Evolutionary conservation across 768 basidiomycete species (phyloP).

Genomic region (Naganishia kalamii): DNA sequence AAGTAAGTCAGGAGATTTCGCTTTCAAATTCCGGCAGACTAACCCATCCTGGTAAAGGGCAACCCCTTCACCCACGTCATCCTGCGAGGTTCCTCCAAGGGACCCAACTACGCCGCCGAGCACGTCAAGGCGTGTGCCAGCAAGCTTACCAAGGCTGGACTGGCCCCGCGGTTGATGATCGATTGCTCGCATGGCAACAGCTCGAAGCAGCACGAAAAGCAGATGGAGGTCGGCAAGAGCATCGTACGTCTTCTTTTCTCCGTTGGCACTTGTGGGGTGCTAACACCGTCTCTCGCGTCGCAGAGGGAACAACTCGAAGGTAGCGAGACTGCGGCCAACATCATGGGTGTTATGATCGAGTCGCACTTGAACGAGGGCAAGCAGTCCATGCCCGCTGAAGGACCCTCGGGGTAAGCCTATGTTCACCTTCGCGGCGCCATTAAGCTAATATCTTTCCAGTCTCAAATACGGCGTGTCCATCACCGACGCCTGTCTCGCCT

Average conservation of each 20-base stretch:
- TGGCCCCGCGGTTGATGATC: slow-evolving; percentile 75
- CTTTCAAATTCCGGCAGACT: background rate
- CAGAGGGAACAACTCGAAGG: slow-evolving; percentile 9
- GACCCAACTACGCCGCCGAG: slow-evolving; percentile 81
- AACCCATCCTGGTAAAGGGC: slow-evolving; percentile 48
- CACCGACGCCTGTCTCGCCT: slow-evolving; percentile 67
- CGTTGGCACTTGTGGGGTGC: slow-evolving; percentile 24
- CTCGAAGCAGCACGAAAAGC: slow-evolving; percentile 18
- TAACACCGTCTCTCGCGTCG: slow-evolving; percentile 21
- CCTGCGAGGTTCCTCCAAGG: slow-evolving; percentile 82
- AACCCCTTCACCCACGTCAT: slow-evolving; percentile 87
- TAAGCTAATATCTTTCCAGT: slow-evolving; percentile 50
- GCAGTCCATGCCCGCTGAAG: slow-evolving; percentile 28
- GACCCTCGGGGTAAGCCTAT: slow-evolving; percentile 51
- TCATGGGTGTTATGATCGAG: slow-evolving; percentile 94
- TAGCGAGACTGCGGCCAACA: slow-evolving; percentile 38
- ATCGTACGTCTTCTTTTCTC: background rate
- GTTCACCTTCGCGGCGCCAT: background rate
- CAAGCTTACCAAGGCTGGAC: slow-evolving; percentile 70
- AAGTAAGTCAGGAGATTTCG: background rate
- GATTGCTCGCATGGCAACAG: slow-evolving; percentile 97
- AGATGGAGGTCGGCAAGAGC: slow-evolving; percentile 12
- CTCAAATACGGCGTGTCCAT: slow-evolving; percentile 66
- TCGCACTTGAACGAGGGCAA: slow-evolving; percentile 61
- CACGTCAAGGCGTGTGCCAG: slow-evolving; percentile 68